phyloP scores from a whole-genome alignment of 805 yeast genomes.

The Blastobotrys mokoenaii region DNA sequence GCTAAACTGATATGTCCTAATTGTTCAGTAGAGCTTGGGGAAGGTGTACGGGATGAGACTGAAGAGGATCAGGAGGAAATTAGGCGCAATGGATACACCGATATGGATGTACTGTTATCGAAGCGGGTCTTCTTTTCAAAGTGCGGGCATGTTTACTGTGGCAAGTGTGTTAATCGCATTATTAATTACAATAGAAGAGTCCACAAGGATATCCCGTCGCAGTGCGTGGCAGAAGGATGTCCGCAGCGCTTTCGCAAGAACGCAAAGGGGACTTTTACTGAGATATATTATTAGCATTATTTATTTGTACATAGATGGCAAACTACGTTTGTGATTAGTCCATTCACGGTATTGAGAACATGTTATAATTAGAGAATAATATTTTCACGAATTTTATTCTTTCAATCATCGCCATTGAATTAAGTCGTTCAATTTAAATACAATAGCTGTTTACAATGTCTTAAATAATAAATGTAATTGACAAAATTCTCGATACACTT shows the following conservation, averaged over 20 bases:
- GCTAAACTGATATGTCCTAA: constrained; percentile 47
- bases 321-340: no score
- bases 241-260: constrained; percentile 5
- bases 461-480: no score
- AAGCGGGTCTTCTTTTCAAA: constrained; percentile 53
- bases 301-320: no score
- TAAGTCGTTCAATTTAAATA: no score
- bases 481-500: no score
- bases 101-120: constrained; percentile 51
- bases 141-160: constrained; percentile 86
- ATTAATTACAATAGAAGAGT: constrained; percentile 29
- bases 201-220: constrained; percentile 10
- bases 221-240: constrained; percentile 14
- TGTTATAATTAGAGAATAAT: no score
- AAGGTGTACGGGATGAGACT: constrained; percentile 55
- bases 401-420: no score
- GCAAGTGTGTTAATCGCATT: constrained; percentile 69
- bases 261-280: constrained; percentile 8
- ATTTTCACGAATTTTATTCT: no score
- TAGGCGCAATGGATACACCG: constrained; percentile 31
- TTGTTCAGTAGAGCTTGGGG: constrained; percentile 68
- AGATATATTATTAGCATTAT: constrained; percentile 11
- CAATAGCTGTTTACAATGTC: no score
- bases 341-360: not conserved
- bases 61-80: constrained; percentile 22